These are phyloP conservation scores for Ajuga chamaepitys DNA, from an alignment of 257 asterid species.

Conservation along the genomic window DNA sequence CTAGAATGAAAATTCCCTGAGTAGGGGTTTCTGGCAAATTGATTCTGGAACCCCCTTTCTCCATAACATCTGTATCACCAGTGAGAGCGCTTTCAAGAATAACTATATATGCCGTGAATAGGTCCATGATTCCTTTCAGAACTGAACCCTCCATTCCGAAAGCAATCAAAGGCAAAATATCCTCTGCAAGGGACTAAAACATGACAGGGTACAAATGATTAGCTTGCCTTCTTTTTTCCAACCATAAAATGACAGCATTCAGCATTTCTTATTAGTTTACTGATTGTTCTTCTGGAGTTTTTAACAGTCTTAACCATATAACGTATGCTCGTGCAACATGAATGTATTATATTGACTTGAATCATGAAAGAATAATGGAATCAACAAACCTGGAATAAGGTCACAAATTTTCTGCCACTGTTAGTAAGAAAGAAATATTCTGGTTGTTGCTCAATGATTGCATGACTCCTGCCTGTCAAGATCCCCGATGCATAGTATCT, in stretches of 20 bases:
- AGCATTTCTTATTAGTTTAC: neutral
- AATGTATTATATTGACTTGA: neutral
- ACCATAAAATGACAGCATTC: neutral
- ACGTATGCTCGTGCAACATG: too few species aligned
- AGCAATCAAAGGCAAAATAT: constrained; percentile 38
- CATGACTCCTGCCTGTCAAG: constrained; percentile 27
- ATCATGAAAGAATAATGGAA: neutral
- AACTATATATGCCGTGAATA: constrained; percentile 34
- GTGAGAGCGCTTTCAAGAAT: constrained; percentile 45
- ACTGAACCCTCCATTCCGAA: constrained; percentile 57
- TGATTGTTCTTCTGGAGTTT: too few species aligned
- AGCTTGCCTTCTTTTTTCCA: neutral
- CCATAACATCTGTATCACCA: constrained; percentile 13
- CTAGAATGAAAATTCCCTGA: constrained; percentile 48
- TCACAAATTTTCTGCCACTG: constrained; percentile 69
- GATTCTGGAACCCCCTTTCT: constrained; percentile 26
- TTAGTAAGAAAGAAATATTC: constrained; percentile 53
- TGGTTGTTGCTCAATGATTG: constrained; percentile 25
- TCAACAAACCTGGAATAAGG: constrained; percentile 58
- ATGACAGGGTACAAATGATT: neutral
- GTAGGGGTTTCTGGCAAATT: constrained; percentile 30
- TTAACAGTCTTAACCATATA: too few species aligned
- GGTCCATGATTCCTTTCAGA: constrained; percentile 45
- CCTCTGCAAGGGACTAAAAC: constrained; percentile 38
- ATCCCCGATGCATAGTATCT: constrained; percentile 55